Conservation (phyloP, 257 asterid species). For the Nicotiana otophora region DNA sequence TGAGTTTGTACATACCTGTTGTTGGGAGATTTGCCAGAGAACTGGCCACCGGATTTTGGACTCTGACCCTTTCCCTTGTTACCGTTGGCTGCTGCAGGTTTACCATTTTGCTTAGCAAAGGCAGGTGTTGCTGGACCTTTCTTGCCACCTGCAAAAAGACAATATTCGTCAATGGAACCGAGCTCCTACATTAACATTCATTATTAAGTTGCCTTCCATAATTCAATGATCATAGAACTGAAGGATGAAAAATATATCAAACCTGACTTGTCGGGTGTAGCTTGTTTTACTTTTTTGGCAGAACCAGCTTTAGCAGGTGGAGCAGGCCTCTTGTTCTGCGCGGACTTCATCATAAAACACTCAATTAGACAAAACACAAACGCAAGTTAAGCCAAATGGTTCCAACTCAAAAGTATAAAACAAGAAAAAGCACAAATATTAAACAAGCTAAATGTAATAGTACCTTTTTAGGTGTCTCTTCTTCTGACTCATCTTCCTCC, state of each 20-base stretch:
- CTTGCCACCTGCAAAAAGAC: neutral
- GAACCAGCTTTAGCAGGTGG: slow-evolving; percentile 22
- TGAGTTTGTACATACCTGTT: neutral
- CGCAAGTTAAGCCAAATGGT: neutral
- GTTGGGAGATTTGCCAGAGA: slow-evolving; percentile 8
- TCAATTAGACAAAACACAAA: neutral
- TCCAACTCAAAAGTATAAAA: neutral
- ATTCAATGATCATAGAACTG: neutral
- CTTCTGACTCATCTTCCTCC: slow-evolving; percentile 30
- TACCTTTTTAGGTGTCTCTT: slow-evolving; percentile 42
- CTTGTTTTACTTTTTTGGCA: slow-evolving; percentile 46
- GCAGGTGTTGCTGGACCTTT: slow-evolving; percentile 2
- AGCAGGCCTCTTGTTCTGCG: slow-evolving; percentile 49
- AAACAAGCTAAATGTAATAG: neutral
- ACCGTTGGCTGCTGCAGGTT: neutral
- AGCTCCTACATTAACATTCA: neutral
- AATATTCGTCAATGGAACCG: neutral
- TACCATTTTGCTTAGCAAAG: neutral
- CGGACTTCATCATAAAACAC: neutral
- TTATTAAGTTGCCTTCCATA: no score
- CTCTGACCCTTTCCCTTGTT: neutral
- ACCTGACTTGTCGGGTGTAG: slow-evolving; percentile 51
- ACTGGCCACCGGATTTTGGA: slow-evolving; percentile 29
- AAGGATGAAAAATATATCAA: neutral
- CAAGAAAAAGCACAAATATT: neutral